These are phyloP conservation scores for Xylaria sp. DNA, from an alignment of 2,329 filamentous ascomycete species.

Conservation along the genomic window DNA sequence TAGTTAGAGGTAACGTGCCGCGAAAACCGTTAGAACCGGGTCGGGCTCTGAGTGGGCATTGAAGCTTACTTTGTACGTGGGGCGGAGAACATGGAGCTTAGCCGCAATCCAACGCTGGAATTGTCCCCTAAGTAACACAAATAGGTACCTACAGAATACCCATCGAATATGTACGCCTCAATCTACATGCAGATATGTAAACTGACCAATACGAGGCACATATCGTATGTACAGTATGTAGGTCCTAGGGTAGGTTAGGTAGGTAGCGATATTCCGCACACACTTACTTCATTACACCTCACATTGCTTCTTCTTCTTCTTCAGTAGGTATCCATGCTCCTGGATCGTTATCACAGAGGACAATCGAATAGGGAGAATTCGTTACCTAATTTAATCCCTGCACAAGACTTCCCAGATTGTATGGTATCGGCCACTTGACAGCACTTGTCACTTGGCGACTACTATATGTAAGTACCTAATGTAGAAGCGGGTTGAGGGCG, in stretches of 20 bases:
- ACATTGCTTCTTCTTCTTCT: neutral
- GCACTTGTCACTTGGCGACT: slow-evolving; percentile 12
- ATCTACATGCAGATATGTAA: neutral
- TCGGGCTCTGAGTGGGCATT: slow-evolving; percentile 6
- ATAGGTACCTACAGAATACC: slow-evolving; percentile 2
- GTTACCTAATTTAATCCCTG: slow-evolving; percentile 9
- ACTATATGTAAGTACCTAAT: too few relatives aligned
- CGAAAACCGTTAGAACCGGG: slow-evolving; percentile 19
- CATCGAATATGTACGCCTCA: too few relatives aligned
- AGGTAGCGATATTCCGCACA: too few relatives aligned
- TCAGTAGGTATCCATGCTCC: neutral
- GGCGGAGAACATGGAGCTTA: slow-evolving; percentile 6
- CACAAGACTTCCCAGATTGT: neutral
- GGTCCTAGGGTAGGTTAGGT: too few relatives aligned
- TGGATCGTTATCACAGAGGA: neutral
- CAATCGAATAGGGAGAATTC: neutral
- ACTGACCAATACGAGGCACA: neutral
- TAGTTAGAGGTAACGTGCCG: neutral
- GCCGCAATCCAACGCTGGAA: slow-evolving; percentile 5
- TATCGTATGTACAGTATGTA: too few relatives aligned
- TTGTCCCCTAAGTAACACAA: slow-evolving; percentile 25
- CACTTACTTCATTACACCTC: too few relatives aligned
- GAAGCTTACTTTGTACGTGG: slow-evolving; percentile 3
- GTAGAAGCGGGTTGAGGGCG: neutral
- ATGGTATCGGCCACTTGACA: slow-evolving; percentile 12